Evolutionary conservation across 805 yeast species (phyloP).

Genomic region (Wickerhamomyces silvicola): DNA sequence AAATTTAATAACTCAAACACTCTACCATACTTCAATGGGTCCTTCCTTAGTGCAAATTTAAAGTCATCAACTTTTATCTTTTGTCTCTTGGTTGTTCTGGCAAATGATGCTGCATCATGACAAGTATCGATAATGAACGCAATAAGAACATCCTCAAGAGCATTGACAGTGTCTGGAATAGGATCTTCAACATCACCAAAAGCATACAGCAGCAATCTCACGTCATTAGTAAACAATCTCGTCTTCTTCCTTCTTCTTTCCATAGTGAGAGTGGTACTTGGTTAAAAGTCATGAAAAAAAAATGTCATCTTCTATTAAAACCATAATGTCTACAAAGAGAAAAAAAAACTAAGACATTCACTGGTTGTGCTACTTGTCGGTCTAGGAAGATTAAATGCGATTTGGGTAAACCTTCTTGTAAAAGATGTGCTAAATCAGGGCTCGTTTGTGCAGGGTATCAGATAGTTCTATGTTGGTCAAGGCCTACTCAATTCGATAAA

Average conservation of each 20-base stretch:
- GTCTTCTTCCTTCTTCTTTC: slow-evolving; percentile 31
- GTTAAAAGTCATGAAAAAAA: neutral
- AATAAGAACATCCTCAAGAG: slow-evolving; percentile 61
- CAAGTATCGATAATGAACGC: slow-evolving; percentile 58
- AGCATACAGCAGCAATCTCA: slow-evolving; percentile 58
- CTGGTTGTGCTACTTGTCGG: slow-evolving; percentile 88
- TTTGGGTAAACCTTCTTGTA: slow-evolving; percentile 60
- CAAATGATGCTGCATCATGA: slow-evolving; percentile 43
- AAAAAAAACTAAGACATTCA: slow-evolving; percentile 62
- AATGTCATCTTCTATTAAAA: neutral
- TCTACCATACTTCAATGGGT: slow-evolving; percentile 62
- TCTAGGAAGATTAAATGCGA: slow-evolving; percentile 79
- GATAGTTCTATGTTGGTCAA: slow-evolving; percentile 71
- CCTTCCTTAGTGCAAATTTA: slow-evolving; percentile 61
- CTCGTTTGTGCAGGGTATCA: slow-evolving; percentile 77
- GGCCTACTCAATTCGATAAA: slow-evolving; percentile 44
- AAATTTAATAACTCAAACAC: slow-evolving; percentile 55
- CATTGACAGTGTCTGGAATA: slow-evolving; percentile 55
- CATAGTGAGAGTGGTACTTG: neutral
- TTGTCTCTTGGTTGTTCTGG: slow-evolving; percentile 46
- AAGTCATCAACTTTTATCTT: slow-evolving; percentile 70
- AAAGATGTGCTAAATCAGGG: slow-evolving; percentile 62
- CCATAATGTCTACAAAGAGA: slow-evolving; percentile 3
- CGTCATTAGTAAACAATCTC: slow-evolving; percentile 41
- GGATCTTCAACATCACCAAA: slow-evolving; percentile 72